Percentiles rank a stretch among this genome's conserved stretches.
Conservation (phyloP, 1,284 basidiomycete genomes). For the Austroboletus niveus region DNA sequence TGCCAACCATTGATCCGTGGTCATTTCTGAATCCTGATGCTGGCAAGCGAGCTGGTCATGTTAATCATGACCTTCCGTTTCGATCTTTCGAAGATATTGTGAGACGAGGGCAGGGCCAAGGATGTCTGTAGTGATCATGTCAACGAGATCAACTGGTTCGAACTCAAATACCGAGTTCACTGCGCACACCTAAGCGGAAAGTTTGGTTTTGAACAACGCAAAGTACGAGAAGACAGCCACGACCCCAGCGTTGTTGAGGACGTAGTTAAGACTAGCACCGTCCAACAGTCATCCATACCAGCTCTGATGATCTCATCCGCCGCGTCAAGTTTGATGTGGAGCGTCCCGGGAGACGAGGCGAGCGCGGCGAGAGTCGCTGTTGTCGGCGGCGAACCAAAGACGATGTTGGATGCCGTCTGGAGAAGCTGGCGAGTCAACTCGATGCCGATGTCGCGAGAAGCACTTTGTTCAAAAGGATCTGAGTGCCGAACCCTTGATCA, state of each 20-base stretch:
- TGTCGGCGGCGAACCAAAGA: conserved; percentile 36
- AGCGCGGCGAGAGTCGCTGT: conserved; percentile 32
- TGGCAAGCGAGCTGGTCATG: conserved; percentile 35
- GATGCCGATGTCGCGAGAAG: conserved; percentile 43
- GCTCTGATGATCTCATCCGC: conserved; percentile 30
- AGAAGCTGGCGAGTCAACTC: conserved; percentile 38
- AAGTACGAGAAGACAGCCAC: too few species aligned
- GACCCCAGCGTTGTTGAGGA: conserved; percentile 42
- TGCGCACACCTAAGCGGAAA: too few species aligned
- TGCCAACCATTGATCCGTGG: conserved; percentile 23
- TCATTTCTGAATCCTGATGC: conserved; percentile 29
- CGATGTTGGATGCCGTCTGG: conserved; percentile 31
- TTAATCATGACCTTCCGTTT: conserved; percentile 38
- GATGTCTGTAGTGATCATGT: conserved; percentile 33
- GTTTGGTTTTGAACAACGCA: too few species aligned
- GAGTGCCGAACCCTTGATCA: not conserved
- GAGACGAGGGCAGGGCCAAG: conserved; percentile 38
- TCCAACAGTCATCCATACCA: conserved; percentile 29
- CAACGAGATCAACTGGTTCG: conserved; percentile 20
- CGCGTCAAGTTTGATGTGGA: conserved; percentile 39
- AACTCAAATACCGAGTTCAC: conserved; percentile 33
- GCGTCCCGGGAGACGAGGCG: conserved; percentile 20
- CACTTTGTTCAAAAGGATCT: conserved; percentile 16
- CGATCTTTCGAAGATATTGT: conserved; percentile 36
- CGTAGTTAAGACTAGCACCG: conserved; percentile 35